Evolutionary conservation across 73 alveolate species (phyloP), one percentile per base, ranked within the genome.

Genomic region (Durusdinium trenchii): DNA sequence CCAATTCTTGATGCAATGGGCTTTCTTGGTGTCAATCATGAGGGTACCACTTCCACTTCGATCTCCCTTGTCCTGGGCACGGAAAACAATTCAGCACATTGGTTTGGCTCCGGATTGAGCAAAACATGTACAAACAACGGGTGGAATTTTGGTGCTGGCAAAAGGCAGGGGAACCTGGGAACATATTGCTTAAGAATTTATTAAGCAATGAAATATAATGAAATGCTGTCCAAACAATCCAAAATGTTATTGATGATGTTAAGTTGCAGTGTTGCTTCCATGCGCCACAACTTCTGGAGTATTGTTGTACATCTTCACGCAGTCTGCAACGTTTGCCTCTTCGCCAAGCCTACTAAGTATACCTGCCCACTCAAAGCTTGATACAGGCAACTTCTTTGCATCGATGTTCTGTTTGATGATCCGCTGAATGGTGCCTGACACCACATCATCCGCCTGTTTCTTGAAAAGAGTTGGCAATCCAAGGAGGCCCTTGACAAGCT

Each of bases 341-440:
- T 32, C n/a, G 9, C 32, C 5, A 47, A 47, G n/a, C 69, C 28
- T 2, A 47, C 14, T 42, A 3, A 81, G 71, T 48, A 81, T 6
- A 6, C 20, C 69, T 12, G 92, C 9, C 92, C 92, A 81, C 48
- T 81, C 73, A 30, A 81, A 81, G n/a, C 67, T 38, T 26, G 12
- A 30, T 30, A 81, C n/a, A 23, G 92, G 92, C 71, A 30, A 47
- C 20, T 47, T 71, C 54, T 81, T 81, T 48, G 73, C 71, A 48
- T 81, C 92, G n/a, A n/a, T 3, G 48, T 81, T 81, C 28, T 81
- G 92, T 81, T 81, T 81, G 50, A 81, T 36, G 28, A 81, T 35
- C 52, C 92, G 6, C 73, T 47, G 7, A 6, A 81, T 30, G 45
- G n/a, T 2, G 6, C 20, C 18, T 42, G 46, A 67, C 69, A 81